Percentiles rank a stretch among this genome's conserved stretches.
phyloP scores from a whole-genome alignment of 768 basidiomycete species.

The Termitomyces sp. region DNA sequence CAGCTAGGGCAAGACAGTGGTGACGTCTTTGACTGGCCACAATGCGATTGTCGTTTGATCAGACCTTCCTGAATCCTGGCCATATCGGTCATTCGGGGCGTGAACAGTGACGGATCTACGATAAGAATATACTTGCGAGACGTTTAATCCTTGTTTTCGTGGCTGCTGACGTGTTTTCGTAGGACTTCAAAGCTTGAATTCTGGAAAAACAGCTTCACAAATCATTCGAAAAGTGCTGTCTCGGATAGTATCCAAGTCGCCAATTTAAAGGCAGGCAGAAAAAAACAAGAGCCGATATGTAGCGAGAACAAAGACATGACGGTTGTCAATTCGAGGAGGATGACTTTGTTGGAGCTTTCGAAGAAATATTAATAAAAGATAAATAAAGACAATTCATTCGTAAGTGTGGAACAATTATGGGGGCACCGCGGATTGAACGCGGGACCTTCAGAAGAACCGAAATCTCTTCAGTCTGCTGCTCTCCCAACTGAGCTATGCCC shows the following conservation, averaged over 20 bases:
- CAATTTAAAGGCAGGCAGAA: too few relatives aligned
- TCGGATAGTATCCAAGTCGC: too few relatives aligned
- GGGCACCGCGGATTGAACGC: slow-evolving; percentile 6
- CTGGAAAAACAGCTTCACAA: too few relatives aligned
- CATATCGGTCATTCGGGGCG: not conserved
- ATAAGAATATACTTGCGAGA: too few relatives aligned
- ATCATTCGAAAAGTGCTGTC: not conserved
- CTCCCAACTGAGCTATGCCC: slow-evolving; percentile 11
- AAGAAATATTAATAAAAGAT: not conserved
- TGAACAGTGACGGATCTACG: not conserved
- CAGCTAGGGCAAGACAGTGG: not conserved
- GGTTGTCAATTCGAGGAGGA: too few relatives aligned
- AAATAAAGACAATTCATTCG: too few relatives aligned
- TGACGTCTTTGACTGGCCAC: not conserved
- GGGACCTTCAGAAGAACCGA: slow-evolving; percentile 1
- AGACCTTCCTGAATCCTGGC: not conserved
- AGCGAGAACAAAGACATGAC: too few relatives aligned
- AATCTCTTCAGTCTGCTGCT: slow-evolving; percentile 6
- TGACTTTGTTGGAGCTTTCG: too few relatives aligned
- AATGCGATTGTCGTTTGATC: not conserved
- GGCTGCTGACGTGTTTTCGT: too few relatives aligned
- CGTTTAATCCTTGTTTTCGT: too few relatives aligned
- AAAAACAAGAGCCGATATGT: too few relatives aligned
- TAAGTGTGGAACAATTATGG: not conserved
- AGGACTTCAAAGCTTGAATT: too few relatives aligned